Conservation (phyloP, 2,329 filamentous ascomycete species). For the Hypoxylon sp. region DNA sequence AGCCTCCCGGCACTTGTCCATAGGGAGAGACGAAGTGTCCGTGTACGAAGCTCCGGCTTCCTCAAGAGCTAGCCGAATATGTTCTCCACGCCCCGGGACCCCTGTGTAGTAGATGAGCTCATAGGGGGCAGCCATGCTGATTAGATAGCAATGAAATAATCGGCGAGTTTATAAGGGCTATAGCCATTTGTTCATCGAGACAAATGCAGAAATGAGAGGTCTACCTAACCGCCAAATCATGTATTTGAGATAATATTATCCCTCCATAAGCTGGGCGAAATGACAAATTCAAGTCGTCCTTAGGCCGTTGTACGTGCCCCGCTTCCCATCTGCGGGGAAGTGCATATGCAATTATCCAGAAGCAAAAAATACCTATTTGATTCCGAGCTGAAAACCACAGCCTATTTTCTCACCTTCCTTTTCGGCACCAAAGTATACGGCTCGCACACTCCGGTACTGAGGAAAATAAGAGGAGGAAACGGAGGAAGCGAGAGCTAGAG, state of each 20-base stretch:
- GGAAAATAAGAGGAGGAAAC: not conserved
- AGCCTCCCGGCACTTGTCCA: slow-evolving; percentile 15
- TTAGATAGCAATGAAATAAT: not conserved
- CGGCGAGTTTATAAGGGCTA: not conserved
- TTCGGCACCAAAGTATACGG: not conserved
- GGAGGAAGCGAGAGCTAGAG: not conserved
- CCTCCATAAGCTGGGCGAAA: not conserved
- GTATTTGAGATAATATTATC: not conserved
- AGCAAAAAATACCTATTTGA: not conserved
- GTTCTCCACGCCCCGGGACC: slow-evolving; percentile 80
- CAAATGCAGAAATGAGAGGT: not conserved
- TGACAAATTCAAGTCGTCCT: not conserved
- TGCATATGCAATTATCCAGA: not conserved
- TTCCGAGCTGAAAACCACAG: not conserved
- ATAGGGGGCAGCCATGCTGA: slow-evolving; percentile 58
- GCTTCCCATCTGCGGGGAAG: not conserved
- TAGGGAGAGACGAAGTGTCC: slow-evolving; percentile 58
- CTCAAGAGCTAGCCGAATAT: slow-evolving; percentile 79
- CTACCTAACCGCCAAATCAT: not conserved
- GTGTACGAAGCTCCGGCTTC: slow-evolving; percentile 74
- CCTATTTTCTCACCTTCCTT: not conserved
- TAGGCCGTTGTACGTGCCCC: not conserved
- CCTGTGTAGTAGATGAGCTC: slow-evolving; percentile 78
- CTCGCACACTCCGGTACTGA: not conserved
- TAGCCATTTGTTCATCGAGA: not conserved